A percentile compares a stretch with the other conserved stretches of the same genome.
Evolutionary conservation across 257 asterid genomes (phyloP).

Genomic region (Anisodus tanguticus): DNA sequence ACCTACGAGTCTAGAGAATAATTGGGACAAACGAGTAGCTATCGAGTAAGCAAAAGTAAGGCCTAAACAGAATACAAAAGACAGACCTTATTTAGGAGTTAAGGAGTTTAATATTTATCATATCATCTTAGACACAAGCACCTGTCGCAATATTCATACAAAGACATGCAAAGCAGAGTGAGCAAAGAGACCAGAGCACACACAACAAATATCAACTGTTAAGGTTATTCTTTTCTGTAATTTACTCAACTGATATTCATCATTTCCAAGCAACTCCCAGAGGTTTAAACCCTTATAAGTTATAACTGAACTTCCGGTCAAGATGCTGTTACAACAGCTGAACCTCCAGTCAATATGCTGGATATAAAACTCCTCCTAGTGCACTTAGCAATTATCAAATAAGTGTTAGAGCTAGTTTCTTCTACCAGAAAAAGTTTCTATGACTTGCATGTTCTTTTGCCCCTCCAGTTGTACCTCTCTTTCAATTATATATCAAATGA

Average conservation of each 20-base stretch:
- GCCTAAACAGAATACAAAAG: background rate
- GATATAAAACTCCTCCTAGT: background rate
- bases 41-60: background rate
- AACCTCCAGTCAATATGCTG: constrained; percentile 1
- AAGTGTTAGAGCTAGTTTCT: constrained; percentile 14
- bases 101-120: background rate
- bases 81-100: constrained; percentile 14
- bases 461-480: background rate
- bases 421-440: constrained; percentile 7
- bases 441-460: background rate
- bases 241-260: background rate
- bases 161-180: background rate
- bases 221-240: background rate
- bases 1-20: background rate
- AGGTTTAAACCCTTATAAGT: background rate
- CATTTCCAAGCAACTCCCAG: constrained; percentile 8
- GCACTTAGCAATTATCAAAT: background rate
- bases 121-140: background rate
- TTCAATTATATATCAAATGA: background rate
- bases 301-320: background rate
- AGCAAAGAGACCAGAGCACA: background rate
- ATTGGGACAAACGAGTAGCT: background rate
- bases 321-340: background rate
- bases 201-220: background rate
- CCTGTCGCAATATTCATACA: background rate